A percentile compares a stretch with the other conserved stretches of the same genome.
Conservation (phyloP, 2,329 filamentous ascomycete genomes). For the Clonostachys sp. region DNA sequence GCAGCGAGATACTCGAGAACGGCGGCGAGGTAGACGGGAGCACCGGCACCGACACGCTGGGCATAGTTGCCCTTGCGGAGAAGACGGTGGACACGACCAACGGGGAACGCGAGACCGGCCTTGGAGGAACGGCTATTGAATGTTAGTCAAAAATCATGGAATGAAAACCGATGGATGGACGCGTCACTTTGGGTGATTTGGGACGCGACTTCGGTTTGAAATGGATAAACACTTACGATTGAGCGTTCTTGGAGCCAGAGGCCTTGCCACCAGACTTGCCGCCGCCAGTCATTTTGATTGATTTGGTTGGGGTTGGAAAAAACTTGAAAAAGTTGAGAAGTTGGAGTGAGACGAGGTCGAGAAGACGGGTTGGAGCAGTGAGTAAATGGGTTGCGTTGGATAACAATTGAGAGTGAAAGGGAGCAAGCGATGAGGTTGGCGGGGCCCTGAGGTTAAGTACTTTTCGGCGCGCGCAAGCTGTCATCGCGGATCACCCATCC, state of each 20-base stretch:
- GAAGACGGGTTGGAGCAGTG: conserved; percentile 7
- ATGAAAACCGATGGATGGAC: neutral
- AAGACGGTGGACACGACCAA: conserved; percentile 98
- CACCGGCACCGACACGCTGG: conserved; percentile 98
- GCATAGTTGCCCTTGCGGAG: conserved; percentile 99
- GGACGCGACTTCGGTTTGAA: neutral
- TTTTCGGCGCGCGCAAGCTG: conserved; percentile 42
- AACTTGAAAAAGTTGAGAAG: conserved; percentile 6
- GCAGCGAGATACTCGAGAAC: conserved; percentile 98
- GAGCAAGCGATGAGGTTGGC: conserved; percentile 27
- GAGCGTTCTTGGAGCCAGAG: conserved; percentile 97
- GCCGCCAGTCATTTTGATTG: conserved; percentile 97
- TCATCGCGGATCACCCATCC: conserved; percentile 45
- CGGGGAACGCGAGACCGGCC: conserved; percentile 97
- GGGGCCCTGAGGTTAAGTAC: conserved; percentile 50
- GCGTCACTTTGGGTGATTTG: neutral
- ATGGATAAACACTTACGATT: conserved; percentile 71
- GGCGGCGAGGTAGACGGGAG: conserved; percentile 93
- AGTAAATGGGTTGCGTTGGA: conserved; percentile 9
- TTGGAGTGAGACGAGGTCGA: neutral
- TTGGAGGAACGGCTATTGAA: conserved; percentile 85
- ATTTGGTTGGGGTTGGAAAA: conserved; percentile 21
- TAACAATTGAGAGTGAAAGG: conserved; percentile 27
- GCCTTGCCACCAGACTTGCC: conserved; percentile 99
- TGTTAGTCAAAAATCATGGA: conserved; percentile 1